Evolutionary conservation across 2,329 filamentous ascomycete genomes (phyloP), one percentile per base, ranked within the genome.

Genomic region (Verticillium klebahnii): DNA sequence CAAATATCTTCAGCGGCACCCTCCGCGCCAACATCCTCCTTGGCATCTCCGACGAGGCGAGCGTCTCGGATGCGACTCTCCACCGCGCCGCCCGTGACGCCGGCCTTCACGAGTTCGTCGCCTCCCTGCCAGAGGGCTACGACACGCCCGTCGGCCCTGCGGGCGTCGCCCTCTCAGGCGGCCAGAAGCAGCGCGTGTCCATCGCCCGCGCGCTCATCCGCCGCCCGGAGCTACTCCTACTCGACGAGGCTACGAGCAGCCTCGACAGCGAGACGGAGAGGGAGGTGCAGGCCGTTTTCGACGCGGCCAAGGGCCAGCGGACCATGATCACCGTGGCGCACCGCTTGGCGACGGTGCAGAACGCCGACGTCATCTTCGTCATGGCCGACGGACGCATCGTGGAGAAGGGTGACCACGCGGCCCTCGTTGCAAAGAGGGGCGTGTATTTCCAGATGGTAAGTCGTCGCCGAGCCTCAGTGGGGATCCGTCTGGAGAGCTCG

Each of bases 181-280:
- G 84, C 0, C 84, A 87, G 66, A 78, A 80, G 31, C 84, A 87
- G 67, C 79, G 84, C 0, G 72, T 86, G 3, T 82, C 81, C 0
- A 82, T 86, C 40, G 84, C 84, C 0, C 74, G 83, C 4, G 83
- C 83, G 0, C 73, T 87, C 15, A 74, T 86, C 3, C 77, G 82
- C 3, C 77, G 79, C 5, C 84, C 84, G 0, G 68, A 69, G 6
- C 66, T 87, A 1, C 70, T 87, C 1, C 71, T 87, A 0, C 74
- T 87, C 0, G 85, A 88, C 58, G 84, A 87, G 68, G 84, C 85
- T 2, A 87, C 84, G 0, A 80, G 77, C 1, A 81, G 79, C 36
- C 73, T 87, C 0, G 84, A 87, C 62, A 82, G 82, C 1, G 77
- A 84, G 63, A 82, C 79, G 0, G 85, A 87, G 68, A 77, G 78